Base-by-base conservation (phyloP, 2,329 filamentous ascomycete species). In the Plenodomus biglobosus region DNA sequence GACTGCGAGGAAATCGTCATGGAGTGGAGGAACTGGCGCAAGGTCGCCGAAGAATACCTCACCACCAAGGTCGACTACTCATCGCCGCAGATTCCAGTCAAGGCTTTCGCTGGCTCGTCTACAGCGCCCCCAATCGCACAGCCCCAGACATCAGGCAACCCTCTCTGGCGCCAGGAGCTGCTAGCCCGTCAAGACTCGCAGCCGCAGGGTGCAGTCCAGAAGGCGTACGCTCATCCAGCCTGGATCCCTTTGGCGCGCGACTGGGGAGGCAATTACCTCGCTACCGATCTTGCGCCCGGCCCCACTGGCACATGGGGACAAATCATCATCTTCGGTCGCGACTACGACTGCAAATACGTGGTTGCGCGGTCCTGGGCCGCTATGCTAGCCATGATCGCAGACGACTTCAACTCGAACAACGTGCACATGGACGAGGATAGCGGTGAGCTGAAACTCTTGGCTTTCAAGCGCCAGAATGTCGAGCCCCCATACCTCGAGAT, bases 321-420 rank as follows among this genome's bases (percentile, higher is more conserved):
- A 71, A 85, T 99, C 58, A 96, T 99, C 64, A 81, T 99, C 53
- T 96, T 95, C 71, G 94, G 94, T 42, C 90, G 94, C 52, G 94
- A 99, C 75, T 99, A 96, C 74, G 94, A 99, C 70, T 96, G 90
- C 74, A 99, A 99, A 76, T 99, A 96, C 68, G 94, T 99, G 6
- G 82, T 99, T 47, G 89, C 94, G 22, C 85, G 89, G 52, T 97
- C 92, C 1, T 99, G 94, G 94, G 84, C 85, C 15, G 82, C 87
- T 8, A 92, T 99, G 68, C 75, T 99, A 17, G 91, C 91, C 42
- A 83, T 85, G 24, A 83, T 96, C 6, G 91, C 94, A 22, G 94
- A 99, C 66, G 94, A 99, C 66, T 78, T 99, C 63, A 94, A 88
- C 62, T 94, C 89, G 59, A 88, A 90, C 55, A 95, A 96, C 73